Percentiles rank a stretch among this genome's conserved stretches.
phyloP scores from a whole-genome alignment of 441 rosid genomes.

The Erodium chrysanthum region DNA sequence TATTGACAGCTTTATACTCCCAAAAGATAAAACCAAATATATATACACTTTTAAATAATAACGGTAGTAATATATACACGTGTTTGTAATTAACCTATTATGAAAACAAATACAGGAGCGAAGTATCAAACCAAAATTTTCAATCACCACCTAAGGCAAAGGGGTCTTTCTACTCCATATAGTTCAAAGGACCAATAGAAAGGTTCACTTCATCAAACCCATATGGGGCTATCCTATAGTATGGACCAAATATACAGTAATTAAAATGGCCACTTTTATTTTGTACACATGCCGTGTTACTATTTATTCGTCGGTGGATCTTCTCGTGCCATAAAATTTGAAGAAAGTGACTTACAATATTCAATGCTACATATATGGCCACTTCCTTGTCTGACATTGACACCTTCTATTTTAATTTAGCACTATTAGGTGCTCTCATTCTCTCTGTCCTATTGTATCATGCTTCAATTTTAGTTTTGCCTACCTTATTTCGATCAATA shows the following conservation, averaged over 20 bases:
- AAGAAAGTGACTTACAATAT: slow-evolving; percentile 2
- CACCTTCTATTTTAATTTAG: neutral
- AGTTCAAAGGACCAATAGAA: neutral
- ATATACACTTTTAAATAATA: too few relatives aligned
- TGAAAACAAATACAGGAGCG: too few relatives aligned
- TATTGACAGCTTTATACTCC: too few relatives aligned
- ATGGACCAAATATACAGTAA: neutral
- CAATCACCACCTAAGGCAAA: too few relatives aligned
- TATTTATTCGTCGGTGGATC: slow-evolving; percentile 11
- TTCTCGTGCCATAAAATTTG: slow-evolving; percentile 5
- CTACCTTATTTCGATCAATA: too few relatives aligned
- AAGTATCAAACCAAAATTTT: neutral
- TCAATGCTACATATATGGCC: neutral
- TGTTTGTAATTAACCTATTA: too few relatives aligned
- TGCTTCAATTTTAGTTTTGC: too few relatives aligned
- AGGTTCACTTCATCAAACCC: neutral
- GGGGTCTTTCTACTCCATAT: neutral
- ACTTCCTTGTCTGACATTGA: too few relatives aligned
- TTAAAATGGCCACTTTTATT: neutral
- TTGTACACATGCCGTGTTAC: neutral
- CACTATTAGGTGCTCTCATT: neutral
- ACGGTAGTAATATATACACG: too few relatives aligned
- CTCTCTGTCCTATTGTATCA: too few relatives aligned
- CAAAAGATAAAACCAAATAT: too few relatives aligned
- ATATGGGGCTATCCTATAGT: neutral